Evolutionary conservation across 805 yeast species (phyloP), one percentile per base, ranked within the genome.

Genomic region (Metschnikowia borealis): DNA sequence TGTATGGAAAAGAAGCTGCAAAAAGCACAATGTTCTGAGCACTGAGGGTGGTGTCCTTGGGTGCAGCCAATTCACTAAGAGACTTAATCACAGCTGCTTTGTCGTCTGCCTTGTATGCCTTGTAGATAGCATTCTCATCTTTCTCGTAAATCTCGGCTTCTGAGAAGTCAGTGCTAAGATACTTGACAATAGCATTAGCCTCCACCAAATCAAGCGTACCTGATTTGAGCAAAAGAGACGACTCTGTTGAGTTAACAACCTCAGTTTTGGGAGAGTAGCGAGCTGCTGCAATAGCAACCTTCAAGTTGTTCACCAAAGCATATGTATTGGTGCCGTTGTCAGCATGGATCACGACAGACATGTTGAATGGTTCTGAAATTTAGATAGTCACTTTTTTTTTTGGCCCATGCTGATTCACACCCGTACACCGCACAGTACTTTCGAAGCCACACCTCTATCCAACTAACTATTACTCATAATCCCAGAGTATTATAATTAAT

Each of bases 161-260:
- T 5, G 66, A 49, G 53, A 81, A 83, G 54, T 81, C 83, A 20
- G 70, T 65, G 36, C 81, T 71, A 54, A 83, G 68, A 60, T 81
- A 86, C 64, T 83, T 82, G 54, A 85, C 83, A 47, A 85, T 82
- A 18, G 94, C 83, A 62, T 85, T 84, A 18, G 88, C 74, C 64
- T 85, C 89, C 50, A 74, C 67, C 54, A 86, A 72, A 57, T 77
- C 79, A 47, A 81, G 77, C 2, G 67, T 66, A 21, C 63, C 40
- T 6, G 67, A 65, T 36, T 73, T 64, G 53, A 77, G 68, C 21
- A 49, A 57, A 44, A 67, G 56, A 3, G 56, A 54, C 39, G 63
- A 52, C 34, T 57, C 69, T 18, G 64, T 68, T 23, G 62, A 57
- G 44, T 56, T 47, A 26, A 53, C 59, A 14, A 65, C 54, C 36